Evolutionary conservation across 2,329 filamentous ascomycete genomes (phyloP).

Genomic region (Aspergillus spinulosporus): DNA sequence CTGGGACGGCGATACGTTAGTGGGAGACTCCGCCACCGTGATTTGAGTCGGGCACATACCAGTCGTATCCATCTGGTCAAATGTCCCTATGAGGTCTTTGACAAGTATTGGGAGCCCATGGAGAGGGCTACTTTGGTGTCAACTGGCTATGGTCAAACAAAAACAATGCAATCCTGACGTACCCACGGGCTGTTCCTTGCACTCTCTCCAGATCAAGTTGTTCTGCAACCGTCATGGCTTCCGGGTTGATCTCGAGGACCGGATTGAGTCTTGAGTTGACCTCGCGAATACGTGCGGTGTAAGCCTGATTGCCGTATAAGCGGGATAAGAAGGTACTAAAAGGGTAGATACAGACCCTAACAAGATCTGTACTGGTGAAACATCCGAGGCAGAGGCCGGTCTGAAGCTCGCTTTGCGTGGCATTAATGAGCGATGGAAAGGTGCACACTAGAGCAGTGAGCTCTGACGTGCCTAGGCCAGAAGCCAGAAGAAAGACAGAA

Average conservation of each 20-base stretch:
- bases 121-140: slow-evolving; percentile 47
- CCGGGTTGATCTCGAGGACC: slow-evolving; percentile 58
- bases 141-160: neutral
- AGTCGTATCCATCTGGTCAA: slow-evolving; percentile 63
- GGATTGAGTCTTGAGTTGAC: slow-evolving; percentile 55
- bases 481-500: slow-evolving; percentile 1
- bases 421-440: slow-evolving; percentile 51
- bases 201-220: slow-evolving; percentile 51
- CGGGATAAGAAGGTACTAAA: neutral
- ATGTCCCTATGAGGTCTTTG: slow-evolving; percentile 68
- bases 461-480: neutral
- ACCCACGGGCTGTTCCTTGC: slow-evolving; percentile 50
- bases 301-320: slow-evolving; percentile 42
- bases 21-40: neutral
- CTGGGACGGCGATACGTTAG: slow-evolving; percentile 23
- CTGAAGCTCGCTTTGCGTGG: slow-evolving; percentile 53
- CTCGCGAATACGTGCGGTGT: slow-evolving; percentile 53
- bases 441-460: slow-evolving; percentile 9
- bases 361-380: slow-evolving; percentile 61
- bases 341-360: slow-evolving; percentile 36
- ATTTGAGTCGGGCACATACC: slow-evolving; percentile 23
- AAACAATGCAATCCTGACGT: neutral
- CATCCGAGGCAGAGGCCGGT: slow-evolving; percentile 50
- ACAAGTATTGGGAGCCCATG: slow-evolving; percentile 67
- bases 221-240: slow-evolving; percentile 53